Evolutionary conservation across 1,139 yeast genomes (phyloP).

Genomic region (Taphrina populina): DNA sequence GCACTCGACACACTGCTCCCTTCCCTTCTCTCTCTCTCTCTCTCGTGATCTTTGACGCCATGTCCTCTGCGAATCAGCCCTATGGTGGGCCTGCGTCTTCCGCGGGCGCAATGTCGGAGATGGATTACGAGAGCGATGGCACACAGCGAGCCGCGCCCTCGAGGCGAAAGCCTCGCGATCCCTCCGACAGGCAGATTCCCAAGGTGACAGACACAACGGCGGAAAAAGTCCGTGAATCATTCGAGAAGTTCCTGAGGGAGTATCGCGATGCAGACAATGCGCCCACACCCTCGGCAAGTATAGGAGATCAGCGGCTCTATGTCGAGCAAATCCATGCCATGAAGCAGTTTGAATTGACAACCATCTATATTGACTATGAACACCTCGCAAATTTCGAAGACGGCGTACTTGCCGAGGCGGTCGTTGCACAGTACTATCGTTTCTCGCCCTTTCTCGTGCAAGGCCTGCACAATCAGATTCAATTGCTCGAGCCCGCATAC

Average conservation of each 20-base stretch:
- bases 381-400: constrained; percentile 74
- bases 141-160: constrained; percentile 34
- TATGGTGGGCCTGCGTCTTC: constrained; percentile 25
- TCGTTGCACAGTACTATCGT: constrained; percentile 86
- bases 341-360: constrained; percentile 70
- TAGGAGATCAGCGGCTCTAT: constrained; percentile 50
- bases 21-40: too few species aligned
- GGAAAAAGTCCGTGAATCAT: constrained; percentile 87
- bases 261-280: constrained; percentile 39
- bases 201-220: constrained; percentile 90
- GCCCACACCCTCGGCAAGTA: constrained; percentile 38
- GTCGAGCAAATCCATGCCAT: constrained; percentile 78
- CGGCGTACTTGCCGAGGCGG: constrained; percentile 87
- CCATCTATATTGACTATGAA: constrained; percentile 80
- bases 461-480: constrained; percentile 72
- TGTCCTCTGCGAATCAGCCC: constrained; percentile 25
- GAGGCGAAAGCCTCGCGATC: constrained; percentile 36
- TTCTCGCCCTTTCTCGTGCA: constrained; percentile 79
- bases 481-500: constrained; percentile 65
- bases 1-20: too few species aligned
- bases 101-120: constrained; percentile 2
- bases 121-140: constrained; percentile 34
- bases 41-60: constrained; percentile 15
- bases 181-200: constrained; percentile 54
- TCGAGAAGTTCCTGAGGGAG: constrained; percentile 77